Evolutionary conservation across 257 asterid species (phyloP).

Genomic region (Oldenlandia corymbosa): DNA sequence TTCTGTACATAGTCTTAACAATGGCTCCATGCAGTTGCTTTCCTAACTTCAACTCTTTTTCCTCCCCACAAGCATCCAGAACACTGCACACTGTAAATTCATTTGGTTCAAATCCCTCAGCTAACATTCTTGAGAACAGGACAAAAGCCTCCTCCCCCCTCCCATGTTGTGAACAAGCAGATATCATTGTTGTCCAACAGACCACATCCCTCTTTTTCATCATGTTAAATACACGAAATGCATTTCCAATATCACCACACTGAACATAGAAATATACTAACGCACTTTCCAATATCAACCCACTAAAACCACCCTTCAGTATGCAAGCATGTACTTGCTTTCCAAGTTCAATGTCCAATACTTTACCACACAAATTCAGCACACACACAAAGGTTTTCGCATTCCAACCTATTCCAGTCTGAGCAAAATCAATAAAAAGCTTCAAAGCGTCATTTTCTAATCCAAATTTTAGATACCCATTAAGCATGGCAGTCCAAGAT

Average conservation of each 20-base stretch:
- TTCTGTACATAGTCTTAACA: conserved; percentile 48
- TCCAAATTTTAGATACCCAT: conserved; percentile 66
- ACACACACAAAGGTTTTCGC: conserved; percentile 69
- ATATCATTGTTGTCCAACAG: conserved; percentile 83
- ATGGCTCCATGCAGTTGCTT: conserved; percentile 60
- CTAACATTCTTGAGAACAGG: conserved; percentile 49
- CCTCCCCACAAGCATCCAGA: conserved; percentile 73
- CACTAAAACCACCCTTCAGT: conserved; percentile 47
- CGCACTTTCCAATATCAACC: conserved; percentile 57
- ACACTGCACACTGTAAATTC: conserved; percentile 74
- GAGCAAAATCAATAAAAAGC: conserved; percentile 46
- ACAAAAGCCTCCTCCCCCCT: conserved; percentile 49
- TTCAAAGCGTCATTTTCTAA: conserved; percentile 39
- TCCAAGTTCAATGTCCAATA: conserved; percentile 56
- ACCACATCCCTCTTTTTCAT: conserved; percentile 57
- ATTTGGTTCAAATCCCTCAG: conserved; percentile 60
- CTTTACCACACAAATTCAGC: conserved; percentile 50
- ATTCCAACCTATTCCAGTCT: conserved; percentile 44
- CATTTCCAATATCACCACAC: conserved; percentile 58
- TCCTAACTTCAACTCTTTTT: conserved; percentile 59
- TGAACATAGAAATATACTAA: conserved; percentile 59
- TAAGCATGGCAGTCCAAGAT: conserved; percentile 94
- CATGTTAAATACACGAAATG: conserved; percentile 47
- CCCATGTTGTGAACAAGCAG: conserved; percentile 69
- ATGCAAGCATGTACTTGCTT: conserved; percentile 62